A percentile compares a stretch with the other conserved stretches of the same genome.
Conservation (phyloP, 1,284 basidiomycete species). For the Microbotryum scabiosae region DNA sequence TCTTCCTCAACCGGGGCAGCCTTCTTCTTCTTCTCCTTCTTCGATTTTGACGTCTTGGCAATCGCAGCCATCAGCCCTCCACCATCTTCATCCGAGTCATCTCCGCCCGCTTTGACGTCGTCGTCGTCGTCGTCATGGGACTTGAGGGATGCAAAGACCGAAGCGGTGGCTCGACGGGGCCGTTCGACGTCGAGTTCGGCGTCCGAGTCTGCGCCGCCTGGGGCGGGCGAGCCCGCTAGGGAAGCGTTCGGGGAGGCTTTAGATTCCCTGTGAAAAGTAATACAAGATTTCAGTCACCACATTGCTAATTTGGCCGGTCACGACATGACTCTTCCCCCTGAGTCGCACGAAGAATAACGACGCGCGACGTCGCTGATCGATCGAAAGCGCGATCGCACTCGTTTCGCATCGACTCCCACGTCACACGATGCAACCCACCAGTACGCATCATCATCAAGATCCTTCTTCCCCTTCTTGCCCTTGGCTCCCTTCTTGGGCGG, state of each 20-base stretch:
- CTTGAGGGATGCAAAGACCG: conserved; percentile 10
- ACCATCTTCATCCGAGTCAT: conserved; percentile 55
- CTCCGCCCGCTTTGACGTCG: conserved; percentile 48
- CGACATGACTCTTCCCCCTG: too few relatives aligned
- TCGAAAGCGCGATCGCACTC: neutral
- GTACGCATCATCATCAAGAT: conserved; percentile 22
- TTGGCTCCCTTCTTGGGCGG: conserved; percentile 4
- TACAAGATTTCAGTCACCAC: too few relatives aligned
- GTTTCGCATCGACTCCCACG: neutral
- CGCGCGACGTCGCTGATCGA: neutral
- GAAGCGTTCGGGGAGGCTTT: conserved; percentile 1
- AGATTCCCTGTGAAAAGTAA: conserved; percentile 7
- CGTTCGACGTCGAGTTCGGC: conserved; percentile 9
- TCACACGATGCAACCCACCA: conserved; percentile 10
- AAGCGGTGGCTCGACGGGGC: neutral
- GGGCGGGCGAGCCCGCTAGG: conserved; percentile 1
- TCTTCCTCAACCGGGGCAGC: conserved; percentile 1
- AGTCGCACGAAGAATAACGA: neutral
- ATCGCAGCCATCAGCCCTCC: conserved; percentile 73
- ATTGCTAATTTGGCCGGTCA: too few relatives aligned
- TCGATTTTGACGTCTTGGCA: conserved; percentile 51
- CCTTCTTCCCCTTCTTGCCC: conserved; percentile 13
- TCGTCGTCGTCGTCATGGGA: conserved; percentile 30
- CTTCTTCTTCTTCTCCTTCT: conserved; percentile 60
- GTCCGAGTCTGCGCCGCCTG: neutral